Base-by-base conservation (phyloP, 2,329 filamentous ascomycete species). In the Colletotrichum melonis region DNA sequence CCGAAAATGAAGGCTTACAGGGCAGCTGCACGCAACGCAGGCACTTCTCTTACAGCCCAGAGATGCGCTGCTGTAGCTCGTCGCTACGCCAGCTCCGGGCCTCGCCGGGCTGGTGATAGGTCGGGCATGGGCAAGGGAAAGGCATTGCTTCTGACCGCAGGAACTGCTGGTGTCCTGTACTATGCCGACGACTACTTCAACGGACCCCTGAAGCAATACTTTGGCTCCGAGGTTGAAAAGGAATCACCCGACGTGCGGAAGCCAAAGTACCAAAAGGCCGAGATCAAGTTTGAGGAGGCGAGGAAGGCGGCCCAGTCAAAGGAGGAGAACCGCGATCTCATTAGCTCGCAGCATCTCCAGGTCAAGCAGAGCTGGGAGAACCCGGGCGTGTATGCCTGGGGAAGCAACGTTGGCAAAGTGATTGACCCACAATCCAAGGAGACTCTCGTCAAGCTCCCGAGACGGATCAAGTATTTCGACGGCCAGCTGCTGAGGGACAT, bases 361-460 rank as follows among this genome's bases (percentile, higher is more conserved):
- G 93, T 98, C 72, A 95, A 94, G 84, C 91, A 90, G 79, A 97
- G 94, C 82, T 91, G 89, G 88, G 90, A 91, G 82, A 92, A 94
- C 73, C 96, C 97, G 0, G 97, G 95, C 2, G 93, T 98, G 0
- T 98, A 97, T 83, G 91, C 93, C 5, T 99, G 97, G 96, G 97
- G 97, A 0, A 95, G 93, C 22, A 99, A 99, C 78, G 86, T 87
- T 19, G 94, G 95, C 73, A 90, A 89, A 77, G 95, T 98, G n/a
- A 94, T 94, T 49, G 95, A 95, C 55, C 95, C 95, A 1, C 92
- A 93, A 75, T 96, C 93, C 9, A 88, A 92, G 64, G 95, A 98
- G 67, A 85, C 86, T 35, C 89, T 92, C 75, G 87, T 98, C 81
- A 98, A 97, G 84, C 91, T 89, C 1, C 95, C 97, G 16, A 88